Evolutionary conservation across 2,329 filamentous ascomycete genomes (phyloP).

Genomic region (Trichoderma gracile): DNA sequence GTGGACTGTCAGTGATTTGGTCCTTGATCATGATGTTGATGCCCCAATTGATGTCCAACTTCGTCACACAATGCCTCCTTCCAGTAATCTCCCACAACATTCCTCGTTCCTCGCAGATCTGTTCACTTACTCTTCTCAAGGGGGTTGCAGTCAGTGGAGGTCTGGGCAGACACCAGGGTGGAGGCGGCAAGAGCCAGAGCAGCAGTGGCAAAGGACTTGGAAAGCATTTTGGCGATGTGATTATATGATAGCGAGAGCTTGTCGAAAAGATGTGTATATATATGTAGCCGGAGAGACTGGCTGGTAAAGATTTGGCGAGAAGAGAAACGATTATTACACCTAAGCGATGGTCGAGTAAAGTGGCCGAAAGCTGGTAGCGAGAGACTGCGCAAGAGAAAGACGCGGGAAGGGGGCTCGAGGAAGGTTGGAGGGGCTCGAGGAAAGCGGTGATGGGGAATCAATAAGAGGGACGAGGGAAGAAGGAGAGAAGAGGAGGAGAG

Average conservation of each 20-base stretch:
- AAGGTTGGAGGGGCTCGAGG: slow-evolving; percentile 10
- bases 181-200: slow-evolving; percentile 53
- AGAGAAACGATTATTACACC: slow-evolving; percentile 17
- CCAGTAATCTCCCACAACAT: not conserved
- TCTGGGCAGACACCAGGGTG: slow-evolving; percentile 55
- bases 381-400: slow-evolving; percentile 25
- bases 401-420: slow-evolving; percentile 23
- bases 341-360: slow-evolving; percentile 17
- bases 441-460: slow-evolving; percentile 12
- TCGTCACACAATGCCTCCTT: not conserved
- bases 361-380: slow-evolving; percentile 21
- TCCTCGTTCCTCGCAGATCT: too few species aligned
- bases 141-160: slow-evolving; percentile 58
- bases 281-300: slow-evolving; percentile 3
- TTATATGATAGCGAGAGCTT: slow-evolving; percentile 14
- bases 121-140: slow-evolving; percentile 49
- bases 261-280: slow-evolving; percentile 4
- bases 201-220: slow-evolving; percentile 49
- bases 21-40: not conserved
- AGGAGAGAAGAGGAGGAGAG: not conserved
- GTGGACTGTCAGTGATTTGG: not conserved
- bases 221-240: slow-evolving; percentile 39
- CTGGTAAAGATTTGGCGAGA: not conserved
- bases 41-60: not conserved
- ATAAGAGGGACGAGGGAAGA: slow-evolving; percentile 14